Percentiles rank a stretch among this genome's conserved stretches.
Evolutionary conservation across 2,329 filamentous ascomycete species (phyloP).

Genomic region (Emmonsiellopsis sp.): DNA sequence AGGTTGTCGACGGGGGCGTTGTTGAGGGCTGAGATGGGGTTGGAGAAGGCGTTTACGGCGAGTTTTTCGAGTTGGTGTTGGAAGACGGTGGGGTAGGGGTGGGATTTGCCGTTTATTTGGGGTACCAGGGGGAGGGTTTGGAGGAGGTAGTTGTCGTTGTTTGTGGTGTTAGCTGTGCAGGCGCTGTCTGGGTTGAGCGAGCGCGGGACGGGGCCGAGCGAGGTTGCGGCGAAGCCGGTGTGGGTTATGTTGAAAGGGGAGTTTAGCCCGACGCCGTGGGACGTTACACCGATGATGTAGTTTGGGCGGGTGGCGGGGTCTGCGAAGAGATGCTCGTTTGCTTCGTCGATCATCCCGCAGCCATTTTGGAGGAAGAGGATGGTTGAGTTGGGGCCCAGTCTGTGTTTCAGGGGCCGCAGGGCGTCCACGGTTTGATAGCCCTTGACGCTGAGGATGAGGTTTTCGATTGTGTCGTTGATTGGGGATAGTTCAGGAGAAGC

Average conservation of each 20-base stretch:
- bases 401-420: slow-evolving; percentile 55
- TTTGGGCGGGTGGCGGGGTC: slow-evolving; percentile 57
- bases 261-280: slow-evolving; percentile 47
- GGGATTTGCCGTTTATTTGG: slow-evolving; percentile 51
- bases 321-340: slow-evolving; percentile 63
- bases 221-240: slow-evolving; percentile 50
- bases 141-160: slow-evolving; percentile 51
- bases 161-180: slow-evolving; percentile 13
- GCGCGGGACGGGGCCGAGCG: slow-evolving; percentile 40
- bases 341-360: slow-evolving; percentile 70
- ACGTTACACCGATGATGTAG: slow-evolving; percentile 64
- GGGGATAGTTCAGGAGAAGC: slow-evolving; percentile 4
- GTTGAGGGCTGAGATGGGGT: slow-evolving; percentile 70
- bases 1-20: slow-evolving; percentile 67
- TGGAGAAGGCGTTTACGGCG: slow-evolving; percentile 65
- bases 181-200: slow-evolving; percentile 8
- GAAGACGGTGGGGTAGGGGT: slow-evolving; percentile 55
- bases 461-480: slow-evolving; percentile 50
- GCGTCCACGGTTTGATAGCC: slow-evolving; percentile 57
- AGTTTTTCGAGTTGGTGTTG: slow-evolving; percentile 70
- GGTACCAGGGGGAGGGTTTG: slow-evolving; percentile 55
- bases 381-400: slow-evolving; percentile 58
- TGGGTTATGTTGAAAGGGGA: slow-evolving; percentile 47
- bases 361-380: slow-evolving; percentile 73
- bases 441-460: slow-evolving; percentile 73